These are phyloP conservation scores for Asterionellopsis glacialis DNA, from an alignment of 108 stramenopile species.

Conservation along the genomic window DNA sequence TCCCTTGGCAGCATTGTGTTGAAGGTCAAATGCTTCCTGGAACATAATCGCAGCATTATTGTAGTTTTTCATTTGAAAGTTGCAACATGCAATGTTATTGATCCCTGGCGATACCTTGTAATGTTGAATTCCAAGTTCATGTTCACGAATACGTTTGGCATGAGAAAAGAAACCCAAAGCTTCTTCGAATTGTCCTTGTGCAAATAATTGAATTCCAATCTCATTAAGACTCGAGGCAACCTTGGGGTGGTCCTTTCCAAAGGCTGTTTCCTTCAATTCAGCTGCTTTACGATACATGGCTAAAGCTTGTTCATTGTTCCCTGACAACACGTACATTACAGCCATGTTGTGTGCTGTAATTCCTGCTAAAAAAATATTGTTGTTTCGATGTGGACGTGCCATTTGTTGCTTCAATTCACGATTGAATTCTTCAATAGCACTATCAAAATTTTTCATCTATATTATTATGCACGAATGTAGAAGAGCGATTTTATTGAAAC, in stretches of 20 bases:
- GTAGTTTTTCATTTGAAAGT: constrained; percentile 19
- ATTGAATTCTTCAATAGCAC: constrained; percentile 9
- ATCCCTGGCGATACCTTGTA: constrained; percentile 14
- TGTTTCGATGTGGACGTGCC: constrained; percentile 1
- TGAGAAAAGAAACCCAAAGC: constrained; percentile 24
- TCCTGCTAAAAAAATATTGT: constrained; percentile 24
- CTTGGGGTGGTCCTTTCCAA: constrained; percentile 26
- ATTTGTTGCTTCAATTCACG: constrained; percentile 17
- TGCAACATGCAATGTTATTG: constrained; percentile 40
- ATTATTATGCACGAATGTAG: background rate
- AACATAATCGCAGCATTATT: constrained; percentile 11
- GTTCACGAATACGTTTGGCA: constrained; percentile 12
- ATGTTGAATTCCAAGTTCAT: background rate
- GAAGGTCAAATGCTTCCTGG: constrained; percentile 22
- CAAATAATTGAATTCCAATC: constrained; percentile 39
- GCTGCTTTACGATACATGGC: constrained; percentile 29
- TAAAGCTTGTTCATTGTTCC: constrained; percentile 10
- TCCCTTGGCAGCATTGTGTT: constrained; percentile 2
- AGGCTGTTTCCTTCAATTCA: constrained; percentile 22
- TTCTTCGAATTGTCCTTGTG: constrained; percentile 17
- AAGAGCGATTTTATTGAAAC: too few species aligned
- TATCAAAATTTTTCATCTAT: constrained; percentile 8
- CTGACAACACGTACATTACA: constrained; percentile 21
- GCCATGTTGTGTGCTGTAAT: constrained; percentile 43
- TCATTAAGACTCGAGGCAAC: constrained; percentile 29